Base-by-base conservation (phyloP, 2,329 filamentous ascomycete genomes). In the Annulohypoxylon truncatum region DNA sequence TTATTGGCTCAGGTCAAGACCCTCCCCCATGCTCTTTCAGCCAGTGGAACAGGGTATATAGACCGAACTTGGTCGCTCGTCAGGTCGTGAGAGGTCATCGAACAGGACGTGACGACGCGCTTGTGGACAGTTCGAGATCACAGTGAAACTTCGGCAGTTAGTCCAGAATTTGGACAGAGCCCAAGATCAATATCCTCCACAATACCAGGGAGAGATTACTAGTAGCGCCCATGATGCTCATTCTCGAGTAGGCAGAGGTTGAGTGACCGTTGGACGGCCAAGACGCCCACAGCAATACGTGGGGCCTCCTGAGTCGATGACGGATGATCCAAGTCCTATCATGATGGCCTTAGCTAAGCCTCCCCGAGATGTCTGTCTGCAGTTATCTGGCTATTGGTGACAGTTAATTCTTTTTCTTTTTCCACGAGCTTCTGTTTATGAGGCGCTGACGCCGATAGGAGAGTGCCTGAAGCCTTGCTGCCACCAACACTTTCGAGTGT, bases 41-140 rank as follows among this genome's bases (percentile, higher is more conserved):
- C 53, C 67, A 64, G 42, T 63, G 40, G 51, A 53, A 31, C n/a
- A 51, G 50, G 57, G 38, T 24, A 29, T 29, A 40, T 63, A 54
- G 52, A 66, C 63, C 52, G 56, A 61, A 69, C 38, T 69, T 64
- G 59, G 64, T 64, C 58, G 33, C 54, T 33, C 38, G 42, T 61
- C 28, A 51, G 59, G 50, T 26, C 61, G 42, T 29, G 52, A 58
- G 42, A 55, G 46, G 64, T 52, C 59, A 9, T 22, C 28, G 28
- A 64, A 46, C 26, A 22, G 64, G 64, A 46, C 67, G 57, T 44
- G 35, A 54, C 29, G 55, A 63, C 65, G 64, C 61, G 67, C 50
- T 35, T 29, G 24, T 65, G 53, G 61, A 46, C 40, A 26, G 51
- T 57, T 26, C 15, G 44, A 35, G 20, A 26, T 67, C 50, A 51